Percentiles rank a stretch among this genome's conserved stretches.
Conservation (phyloP, 345 rosid species). For the Syzygium jambos region DNA sequence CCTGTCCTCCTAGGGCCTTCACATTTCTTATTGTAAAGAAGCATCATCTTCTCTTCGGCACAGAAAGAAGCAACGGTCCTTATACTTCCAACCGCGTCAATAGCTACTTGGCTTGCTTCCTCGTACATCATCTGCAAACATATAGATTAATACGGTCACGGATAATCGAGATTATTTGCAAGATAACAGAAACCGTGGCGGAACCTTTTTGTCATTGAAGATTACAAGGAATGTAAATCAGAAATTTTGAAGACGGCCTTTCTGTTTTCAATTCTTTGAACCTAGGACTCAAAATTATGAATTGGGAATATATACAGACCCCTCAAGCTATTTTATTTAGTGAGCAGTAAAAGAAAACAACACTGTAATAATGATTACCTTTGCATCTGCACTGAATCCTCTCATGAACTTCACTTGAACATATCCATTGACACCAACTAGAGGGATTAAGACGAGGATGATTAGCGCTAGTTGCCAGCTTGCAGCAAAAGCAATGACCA, state of each 20-base stretch:
- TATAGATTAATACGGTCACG: neutral
- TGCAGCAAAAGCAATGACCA: conserved; percentile 68
- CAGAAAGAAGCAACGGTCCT: conserved; percentile 89
- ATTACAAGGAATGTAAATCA: neutral
- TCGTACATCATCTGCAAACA: conserved; percentile 67
- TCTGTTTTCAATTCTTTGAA: neutral
- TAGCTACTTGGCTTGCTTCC: conserved; percentile 92
- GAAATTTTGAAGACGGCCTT: neutral
- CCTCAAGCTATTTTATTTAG: neutral
- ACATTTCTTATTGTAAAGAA: conserved; percentile 60
- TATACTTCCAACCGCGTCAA: conserved; percentile 79
- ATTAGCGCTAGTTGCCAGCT: conserved; percentile 67
- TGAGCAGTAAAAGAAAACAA: neutral
- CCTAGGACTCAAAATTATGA: neutral
- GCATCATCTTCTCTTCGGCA: conserved; percentile 78
- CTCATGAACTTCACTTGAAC: conserved; percentile 52
- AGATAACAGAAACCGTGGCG: neutral
- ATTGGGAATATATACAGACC: neutral
- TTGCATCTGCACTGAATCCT: conserved; percentile 78
- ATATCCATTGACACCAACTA: conserved; percentile 51
- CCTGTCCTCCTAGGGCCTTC: conserved; percentile 77
- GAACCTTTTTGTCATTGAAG: neutral
- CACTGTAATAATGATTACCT: conserved; percentile 27
- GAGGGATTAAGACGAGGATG: conserved; percentile 53
- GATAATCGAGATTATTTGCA: neutral